A percentile compares a stretch with the other conserved stretches of the same genome.
These are phyloP conservation scores for Penicillium sp. DNA, from an alignment of 2,329 filamentous ascomycete genomes.

Conservation along the genomic window DNA sequence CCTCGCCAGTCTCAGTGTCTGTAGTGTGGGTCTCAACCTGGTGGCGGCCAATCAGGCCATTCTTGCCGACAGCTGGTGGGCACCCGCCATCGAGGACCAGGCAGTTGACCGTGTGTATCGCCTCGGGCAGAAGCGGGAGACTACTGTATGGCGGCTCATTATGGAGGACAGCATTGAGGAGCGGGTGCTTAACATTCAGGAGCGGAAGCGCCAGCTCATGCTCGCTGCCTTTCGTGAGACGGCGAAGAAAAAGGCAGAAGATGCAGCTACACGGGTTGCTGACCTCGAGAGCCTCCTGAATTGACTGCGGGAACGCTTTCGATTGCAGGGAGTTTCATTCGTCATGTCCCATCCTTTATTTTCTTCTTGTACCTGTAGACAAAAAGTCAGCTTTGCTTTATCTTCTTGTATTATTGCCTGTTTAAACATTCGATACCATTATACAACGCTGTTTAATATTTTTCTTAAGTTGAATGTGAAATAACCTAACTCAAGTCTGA, in stretches of 20 bases:
- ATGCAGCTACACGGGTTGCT: conserved; percentile 53
- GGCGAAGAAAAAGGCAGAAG: conserved; percentile 54
- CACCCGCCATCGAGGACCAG: conserved; percentile 87
- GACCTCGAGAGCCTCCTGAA: conserved; percentile 42
- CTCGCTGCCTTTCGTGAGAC: conserved; percentile 77
- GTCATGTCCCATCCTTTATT: too few relatives aligned
- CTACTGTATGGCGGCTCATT: conserved; percentile 75
- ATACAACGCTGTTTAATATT: too few relatives aligned
- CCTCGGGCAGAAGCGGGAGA: conserved; percentile 74
- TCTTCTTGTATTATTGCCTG: too few relatives aligned
- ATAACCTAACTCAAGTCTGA: not conserved
- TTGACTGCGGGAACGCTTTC: too few relatives aligned
- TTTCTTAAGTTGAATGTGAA: too few relatives aligned
- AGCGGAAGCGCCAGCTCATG: conserved; percentile 74
- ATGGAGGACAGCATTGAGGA: conserved; percentile 81
- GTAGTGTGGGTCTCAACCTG: conserved; percentile 81
- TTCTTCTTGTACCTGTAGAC: too few relatives aligned
- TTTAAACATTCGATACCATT: too few relatives aligned
- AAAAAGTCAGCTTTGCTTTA: too few relatives aligned
- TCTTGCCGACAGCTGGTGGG: conserved; percentile 85
- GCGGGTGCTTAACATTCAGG: conserved; percentile 72
- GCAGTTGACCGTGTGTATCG: conserved; percentile 85
- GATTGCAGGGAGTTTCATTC: too few relatives aligned
- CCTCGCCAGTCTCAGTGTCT: conserved; percentile 77
- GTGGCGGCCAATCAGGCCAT: conserved; percentile 84